phyloP scores from a whole-genome alignment of 805 yeast species.

The Sporopachydermia lactativora region DNA sequence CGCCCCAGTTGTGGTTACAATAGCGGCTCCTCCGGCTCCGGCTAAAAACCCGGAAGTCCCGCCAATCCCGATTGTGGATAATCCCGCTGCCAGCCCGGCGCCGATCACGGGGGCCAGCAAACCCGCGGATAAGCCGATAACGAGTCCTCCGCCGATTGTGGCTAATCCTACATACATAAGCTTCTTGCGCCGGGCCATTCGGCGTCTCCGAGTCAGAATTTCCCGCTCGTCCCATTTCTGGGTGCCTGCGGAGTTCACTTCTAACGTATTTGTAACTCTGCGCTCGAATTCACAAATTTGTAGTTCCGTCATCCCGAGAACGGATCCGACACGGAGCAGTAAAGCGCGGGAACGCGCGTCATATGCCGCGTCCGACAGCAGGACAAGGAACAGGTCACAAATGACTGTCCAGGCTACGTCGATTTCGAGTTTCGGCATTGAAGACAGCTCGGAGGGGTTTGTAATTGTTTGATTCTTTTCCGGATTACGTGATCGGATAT shows the following conservation, averaged over 20 bases:
- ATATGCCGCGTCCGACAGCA: conserved; percentile 72
- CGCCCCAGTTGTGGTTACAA: conserved; percentile 85
- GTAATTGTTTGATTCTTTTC: conserved; percentile 16
- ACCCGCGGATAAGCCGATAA: conserved; percentile 91
- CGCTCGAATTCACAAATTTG: conserved; percentile 85
- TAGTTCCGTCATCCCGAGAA: conserved; percentile 40
- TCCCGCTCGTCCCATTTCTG: conserved; percentile 57
- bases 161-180: conserved; percentile 87
- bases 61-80: conserved; percentile 84
- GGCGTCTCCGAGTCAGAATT: conserved; percentile 57
- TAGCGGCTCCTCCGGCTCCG: conserved; percentile 92
- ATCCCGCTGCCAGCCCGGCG: conserved; percentile 95
- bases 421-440: conserved; percentile 32
- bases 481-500: conserved; percentile 6
- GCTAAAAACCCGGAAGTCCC: conserved; percentile 93
- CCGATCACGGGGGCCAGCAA: conserved; percentile 95
- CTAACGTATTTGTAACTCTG: conserved; percentile 79
- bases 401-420: conserved; percentile 89
- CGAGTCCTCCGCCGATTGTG: conserved; percentile 89
- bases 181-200: conserved; percentile 47
- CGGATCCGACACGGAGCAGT: conserved; percentile 51
- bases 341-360: conserved; percentile 82
- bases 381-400: conserved; percentile 75
- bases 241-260: conserved; percentile 71
- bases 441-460: conserved; percentile 20